phyloP scores from a whole-genome alignment of 352 stramenopile genomes.

The Thalassiosira ordinaria region DNA sequence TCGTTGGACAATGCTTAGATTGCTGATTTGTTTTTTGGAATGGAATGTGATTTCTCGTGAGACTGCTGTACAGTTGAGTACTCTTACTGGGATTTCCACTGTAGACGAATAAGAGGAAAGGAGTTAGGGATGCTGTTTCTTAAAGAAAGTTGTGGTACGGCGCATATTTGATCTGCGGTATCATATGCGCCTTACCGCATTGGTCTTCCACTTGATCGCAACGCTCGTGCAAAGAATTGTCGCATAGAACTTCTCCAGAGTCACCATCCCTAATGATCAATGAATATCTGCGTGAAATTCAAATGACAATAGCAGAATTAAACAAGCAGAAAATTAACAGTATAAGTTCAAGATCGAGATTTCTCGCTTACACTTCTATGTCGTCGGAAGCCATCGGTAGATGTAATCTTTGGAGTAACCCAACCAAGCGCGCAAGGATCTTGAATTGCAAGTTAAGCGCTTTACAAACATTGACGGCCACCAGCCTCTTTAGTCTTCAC shows the following conservation, averaged over 20 bases:
- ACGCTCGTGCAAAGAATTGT: not conserved
- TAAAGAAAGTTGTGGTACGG: no score
- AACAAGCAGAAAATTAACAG: no score
- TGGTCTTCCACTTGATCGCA: not conserved
- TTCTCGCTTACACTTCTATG: not conserved
- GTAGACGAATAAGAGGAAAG: not conserved
- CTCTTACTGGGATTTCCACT: slow-evolving; percentile 85
- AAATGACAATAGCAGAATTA: not conserved
- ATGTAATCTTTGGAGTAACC: no score
- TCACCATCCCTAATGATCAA: slow-evolving; percentile 8
- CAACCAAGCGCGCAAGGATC: no score
- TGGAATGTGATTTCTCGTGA: slow-evolving; percentile 95
- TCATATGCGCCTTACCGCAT: not conserved
- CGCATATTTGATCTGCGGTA: no score
- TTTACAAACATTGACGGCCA: no score
- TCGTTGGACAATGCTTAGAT: slow-evolving; percentile 92
- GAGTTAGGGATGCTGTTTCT: no score
- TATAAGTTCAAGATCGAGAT: no score
- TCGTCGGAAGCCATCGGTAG: not conserved
- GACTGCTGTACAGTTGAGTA: slow-evolving; percentile 91
- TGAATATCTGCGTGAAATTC: not conserved
- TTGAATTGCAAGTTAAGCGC: no score
- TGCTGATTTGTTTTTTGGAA: slow-evolving; percentile 88
- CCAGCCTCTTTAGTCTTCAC: no score
- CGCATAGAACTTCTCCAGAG: not conserved